Conservation (phyloP, 2,329 filamentous ascomycete species). For the Onygena corvina region DNA sequence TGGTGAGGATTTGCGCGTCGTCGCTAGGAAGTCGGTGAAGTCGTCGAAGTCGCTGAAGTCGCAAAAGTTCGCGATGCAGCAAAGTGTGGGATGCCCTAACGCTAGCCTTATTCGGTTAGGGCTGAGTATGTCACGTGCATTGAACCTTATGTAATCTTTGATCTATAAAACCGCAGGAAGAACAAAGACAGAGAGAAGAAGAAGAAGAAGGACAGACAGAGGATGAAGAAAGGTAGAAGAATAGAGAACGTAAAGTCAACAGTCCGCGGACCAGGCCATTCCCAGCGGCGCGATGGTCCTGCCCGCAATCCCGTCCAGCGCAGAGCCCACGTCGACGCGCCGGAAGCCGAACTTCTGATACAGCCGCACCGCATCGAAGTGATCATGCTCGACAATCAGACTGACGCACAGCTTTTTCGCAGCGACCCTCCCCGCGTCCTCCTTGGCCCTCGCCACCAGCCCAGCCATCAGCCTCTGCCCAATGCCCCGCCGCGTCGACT, state of each 20-base stretch:
- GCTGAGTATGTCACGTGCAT: not conserved
- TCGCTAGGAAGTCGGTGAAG: slow-evolving; percentile 8
- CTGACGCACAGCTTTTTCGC: slow-evolving; percentile 16
- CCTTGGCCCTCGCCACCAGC: slow-evolving; percentile 9
- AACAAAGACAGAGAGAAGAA: not conserved
- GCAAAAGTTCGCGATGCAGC: not conserved
- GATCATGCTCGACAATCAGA: slow-evolving; percentile 15
- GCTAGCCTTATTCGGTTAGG: slow-evolving; percentile 13
- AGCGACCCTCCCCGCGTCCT: slow-evolving; percentile 11
- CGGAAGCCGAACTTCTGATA: slow-evolving; percentile 20
- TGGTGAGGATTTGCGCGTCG: slow-evolving; percentile 53
- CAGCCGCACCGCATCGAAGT: slow-evolving; percentile 14
- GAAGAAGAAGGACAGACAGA: not conserved
- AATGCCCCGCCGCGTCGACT: slow-evolving; percentile 16
- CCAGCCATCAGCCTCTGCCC: slow-evolving; percentile 18
- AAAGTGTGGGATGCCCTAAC: slow-evolving; percentile 11
- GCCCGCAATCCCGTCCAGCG: not conserved
- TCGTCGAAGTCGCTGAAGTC: slow-evolving; percentile 6
- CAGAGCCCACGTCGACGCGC: slow-evolving; percentile 1
- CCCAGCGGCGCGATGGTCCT: not conserved
- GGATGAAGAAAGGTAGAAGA: not conserved
- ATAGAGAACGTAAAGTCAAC: not conserved
- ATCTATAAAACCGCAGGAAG: too few species aligned
- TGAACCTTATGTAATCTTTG: not conserved
- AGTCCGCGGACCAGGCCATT: not conserved